A percentile compares a stretch with the other conserved stretches of the same genome.
These are phyloP conservation scores for Fusarium sp. DNA, from an alignment of 2,329 filamentous ascomycete genomes.

Conservation along the genomic window DNA sequence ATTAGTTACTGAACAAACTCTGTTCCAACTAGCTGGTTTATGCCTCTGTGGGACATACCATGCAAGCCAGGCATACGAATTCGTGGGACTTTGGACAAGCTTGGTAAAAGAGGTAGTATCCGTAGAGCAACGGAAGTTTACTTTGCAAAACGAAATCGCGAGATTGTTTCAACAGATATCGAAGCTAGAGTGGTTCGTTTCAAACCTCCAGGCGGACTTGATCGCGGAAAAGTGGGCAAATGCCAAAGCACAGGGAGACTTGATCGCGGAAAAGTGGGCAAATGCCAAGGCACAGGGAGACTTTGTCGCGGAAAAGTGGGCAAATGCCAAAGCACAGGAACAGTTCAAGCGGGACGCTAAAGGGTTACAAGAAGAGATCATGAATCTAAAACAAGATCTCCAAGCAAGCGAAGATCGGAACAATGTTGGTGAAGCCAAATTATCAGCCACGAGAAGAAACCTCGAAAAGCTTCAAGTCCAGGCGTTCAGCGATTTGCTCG, in stretches of 20 bases:
- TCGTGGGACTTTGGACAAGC: neutral
- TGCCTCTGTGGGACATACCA: neutral
- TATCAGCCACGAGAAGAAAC: neutral
- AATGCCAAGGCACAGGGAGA: neutral
- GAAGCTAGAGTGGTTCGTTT: neutral
- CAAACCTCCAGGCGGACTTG: neutral
- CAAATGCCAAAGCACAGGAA: neutral
- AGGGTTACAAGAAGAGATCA: neutral
- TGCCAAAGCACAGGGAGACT: neutral
- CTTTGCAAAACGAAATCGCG: neutral
- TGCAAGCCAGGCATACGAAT: neutral
- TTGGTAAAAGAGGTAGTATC: neutral
- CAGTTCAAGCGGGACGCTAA: neutral
- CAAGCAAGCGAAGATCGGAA: neutral
- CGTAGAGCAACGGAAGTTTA: neutral
- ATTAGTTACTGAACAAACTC: neutral
- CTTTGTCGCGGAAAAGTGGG: neutral
- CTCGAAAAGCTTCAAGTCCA: neutral
- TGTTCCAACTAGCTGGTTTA: neutral
- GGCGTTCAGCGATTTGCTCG: neutral
- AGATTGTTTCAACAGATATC: neutral
- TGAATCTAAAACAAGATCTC: neutral
- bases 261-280: neutral
- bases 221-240: neutral
- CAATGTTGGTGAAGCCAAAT: accelerated